A percentile compares a stretch with the other conserved stretches of the same genome.
phyloP scores from a whole-genome alignment of 306 rosid species.

The Glycine tomentella region DNA sequence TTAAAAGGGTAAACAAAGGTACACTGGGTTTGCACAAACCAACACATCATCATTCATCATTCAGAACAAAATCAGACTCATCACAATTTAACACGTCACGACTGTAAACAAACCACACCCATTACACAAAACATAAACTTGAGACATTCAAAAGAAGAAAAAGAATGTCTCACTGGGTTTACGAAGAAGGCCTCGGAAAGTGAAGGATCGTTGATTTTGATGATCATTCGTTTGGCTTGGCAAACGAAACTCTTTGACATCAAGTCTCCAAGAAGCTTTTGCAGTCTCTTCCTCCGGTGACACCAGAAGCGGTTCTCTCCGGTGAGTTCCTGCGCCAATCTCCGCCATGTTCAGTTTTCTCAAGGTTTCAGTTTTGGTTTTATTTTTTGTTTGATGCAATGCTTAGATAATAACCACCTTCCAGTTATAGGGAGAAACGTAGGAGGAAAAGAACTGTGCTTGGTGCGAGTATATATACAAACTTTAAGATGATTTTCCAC shows the following conservation, averaged over 20 bases:
- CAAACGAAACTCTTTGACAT: neutral
- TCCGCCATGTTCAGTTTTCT: too few relatives aligned
- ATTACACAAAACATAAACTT: neutral
- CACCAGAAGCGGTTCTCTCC: neutral
- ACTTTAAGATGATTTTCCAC: too few relatives aligned
- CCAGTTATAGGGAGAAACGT: too few relatives aligned
- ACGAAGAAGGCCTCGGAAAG: conserved; percentile 11
- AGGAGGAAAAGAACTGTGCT: too few relatives aligned
- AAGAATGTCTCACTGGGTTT: neutral
- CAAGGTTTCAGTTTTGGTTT: neutral
- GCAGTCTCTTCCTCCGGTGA: neutral
- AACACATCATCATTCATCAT: neutral
- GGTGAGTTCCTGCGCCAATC: too few relatives aligned
- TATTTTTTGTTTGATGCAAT: too few relatives aligned
- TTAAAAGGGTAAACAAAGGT: too few relatives aligned
- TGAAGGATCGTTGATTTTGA: neutral
- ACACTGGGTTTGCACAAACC: neutral
- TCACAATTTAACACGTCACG: neutral
- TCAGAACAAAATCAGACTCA: neutral
- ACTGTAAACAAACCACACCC: neutral
- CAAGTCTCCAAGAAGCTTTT: too few relatives aligned
- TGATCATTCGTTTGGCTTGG: neutral
- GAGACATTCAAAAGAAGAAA: too few relatives aligned
- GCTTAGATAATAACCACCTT: neutral
- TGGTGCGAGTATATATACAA: too few relatives aligned